A percentile compares a stretch with the other conserved stretches of the same genome.
Conservation (phyloP, 805 yeast genomes). For the Dipodascus geniculatus region DNA sequence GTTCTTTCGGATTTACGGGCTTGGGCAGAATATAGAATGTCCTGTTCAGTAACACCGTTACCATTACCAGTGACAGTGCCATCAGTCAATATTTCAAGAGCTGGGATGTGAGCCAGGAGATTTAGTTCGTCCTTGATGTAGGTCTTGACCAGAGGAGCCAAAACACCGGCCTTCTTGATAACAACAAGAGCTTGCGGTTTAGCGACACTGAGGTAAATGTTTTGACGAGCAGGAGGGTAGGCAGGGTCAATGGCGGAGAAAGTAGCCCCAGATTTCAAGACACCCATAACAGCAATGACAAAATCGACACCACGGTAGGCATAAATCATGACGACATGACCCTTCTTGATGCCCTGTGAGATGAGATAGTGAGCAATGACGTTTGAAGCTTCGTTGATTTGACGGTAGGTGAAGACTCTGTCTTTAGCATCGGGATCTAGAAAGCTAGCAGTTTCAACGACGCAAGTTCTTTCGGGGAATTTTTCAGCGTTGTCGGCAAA, state of each 20-base stretch:
- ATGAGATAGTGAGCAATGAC: conserved; percentile 83
- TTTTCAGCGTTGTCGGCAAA: conserved; percentile 76
- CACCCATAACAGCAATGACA: conserved; percentile 96
- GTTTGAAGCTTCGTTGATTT: conserved; percentile 87
- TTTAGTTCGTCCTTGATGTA: conserved; percentile 64
- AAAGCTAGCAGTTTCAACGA: conserved; percentile 76
- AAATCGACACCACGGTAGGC: conserved; percentile 96
- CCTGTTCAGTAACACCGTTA: conserved; percentile 26
- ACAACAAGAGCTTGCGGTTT: conserved; percentile 86
- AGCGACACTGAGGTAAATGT: conserved; percentile 84
- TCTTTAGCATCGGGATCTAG: conserved; percentile 34
- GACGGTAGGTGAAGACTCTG: conserved; percentile 70
- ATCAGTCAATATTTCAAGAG: conserved; percentile 63
- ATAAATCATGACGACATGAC: conserved; percentile 95
- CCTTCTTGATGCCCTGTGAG: conserved; percentile 67
- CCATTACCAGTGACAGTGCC: conserved; percentile 50
- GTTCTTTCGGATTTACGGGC: conserved; percentile 46
- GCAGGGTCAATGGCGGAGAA: conserved; percentile 98
- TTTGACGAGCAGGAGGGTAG: conserved; percentile 97
- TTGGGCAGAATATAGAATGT: conserved; percentile 38
- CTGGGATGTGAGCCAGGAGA: conserved; percentile 63
- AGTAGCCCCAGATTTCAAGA: conserved; percentile 95
- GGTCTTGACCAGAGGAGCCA: conserved; percentile 67
- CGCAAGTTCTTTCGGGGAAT: conserved; percentile 82
- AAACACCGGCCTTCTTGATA: conserved; percentile 76